Evolutionary conservation across 2,329 filamentous ascomycete species (phyloP).

Genomic region (Talaromyces sp.): DNA sequence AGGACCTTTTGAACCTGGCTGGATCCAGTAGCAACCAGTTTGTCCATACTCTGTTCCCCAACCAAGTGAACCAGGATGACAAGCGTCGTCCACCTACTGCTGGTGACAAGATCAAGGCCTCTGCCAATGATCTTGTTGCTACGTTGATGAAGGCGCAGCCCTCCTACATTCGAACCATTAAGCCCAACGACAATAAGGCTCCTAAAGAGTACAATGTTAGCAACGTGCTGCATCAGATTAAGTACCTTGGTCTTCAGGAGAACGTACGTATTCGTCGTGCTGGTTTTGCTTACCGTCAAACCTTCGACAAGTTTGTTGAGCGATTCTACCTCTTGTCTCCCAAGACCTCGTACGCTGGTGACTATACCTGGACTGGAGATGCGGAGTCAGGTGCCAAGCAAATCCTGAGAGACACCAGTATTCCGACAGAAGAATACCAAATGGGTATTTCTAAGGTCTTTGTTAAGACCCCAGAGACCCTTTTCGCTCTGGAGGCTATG

Average conservation of each 20-base stretch:
- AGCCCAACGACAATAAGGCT: slow-evolving; percentile 98
- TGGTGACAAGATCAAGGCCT: slow-evolving; percentile 92
- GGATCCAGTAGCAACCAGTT: slow-evolving; percentile 82
- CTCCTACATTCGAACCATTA: slow-evolving; percentile 98
- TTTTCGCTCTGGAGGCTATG: slow-evolving; percentile 97
- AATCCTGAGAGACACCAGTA: slow-evolving; percentile 94
- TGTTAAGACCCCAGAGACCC: slow-evolving; percentile 94
- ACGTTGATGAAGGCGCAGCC: slow-evolving; percentile 97
- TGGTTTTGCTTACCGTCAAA: slow-evolving; percentile 94
- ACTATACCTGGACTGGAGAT: slow-evolving; percentile 94
- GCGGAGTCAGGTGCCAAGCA: slow-evolving; percentile 84
- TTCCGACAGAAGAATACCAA: slow-evolving; percentile 93
- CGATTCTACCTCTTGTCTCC: slow-evolving; percentile 94
- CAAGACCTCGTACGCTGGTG: slow-evolving; percentile 92
- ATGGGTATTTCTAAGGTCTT: slow-evolving; percentile 97
- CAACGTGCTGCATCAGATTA: slow-evolving; percentile 97
- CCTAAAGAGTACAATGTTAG: slow-evolving; percentile 86
- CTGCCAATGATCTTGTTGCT: slow-evolving; percentile 90
- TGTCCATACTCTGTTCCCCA: slow-evolving; percentile 83
- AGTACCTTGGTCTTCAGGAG: slow-evolving; percentile 98
- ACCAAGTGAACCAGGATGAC: slow-evolving; percentile 94
- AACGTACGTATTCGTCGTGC: slow-evolving; percentile 97
- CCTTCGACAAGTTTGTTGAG: slow-evolving; percentile 97
- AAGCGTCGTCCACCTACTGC: slow-evolving; percentile 90
- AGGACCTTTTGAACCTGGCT: slow-evolving; percentile 87